Conservation (phyloP, 352 stramenopile species). For the Thraustochytrium striatum region DNA sequence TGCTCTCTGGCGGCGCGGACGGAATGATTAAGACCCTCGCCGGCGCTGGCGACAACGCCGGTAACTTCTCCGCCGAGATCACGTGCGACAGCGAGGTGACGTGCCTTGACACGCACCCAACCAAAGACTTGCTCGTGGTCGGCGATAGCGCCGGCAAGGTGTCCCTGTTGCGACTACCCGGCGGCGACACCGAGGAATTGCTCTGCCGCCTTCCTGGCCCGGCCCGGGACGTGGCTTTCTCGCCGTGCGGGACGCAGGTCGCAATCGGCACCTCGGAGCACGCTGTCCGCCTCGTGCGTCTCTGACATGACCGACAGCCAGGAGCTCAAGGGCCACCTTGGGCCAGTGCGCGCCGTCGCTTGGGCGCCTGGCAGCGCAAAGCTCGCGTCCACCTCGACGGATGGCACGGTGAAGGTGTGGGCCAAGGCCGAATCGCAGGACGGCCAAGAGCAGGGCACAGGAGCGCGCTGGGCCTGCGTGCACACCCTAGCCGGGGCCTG, state of each 20-base stretch:
- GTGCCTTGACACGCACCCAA: background rate
- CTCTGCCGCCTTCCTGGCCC: constrained; percentile 4
- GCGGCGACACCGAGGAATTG: background rate
- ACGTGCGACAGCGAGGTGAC: background rate
- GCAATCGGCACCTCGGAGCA: constrained; percentile 15
- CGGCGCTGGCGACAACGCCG: background rate
- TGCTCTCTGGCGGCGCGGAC: background rate
- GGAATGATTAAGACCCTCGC: background rate
- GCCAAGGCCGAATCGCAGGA: background rate
- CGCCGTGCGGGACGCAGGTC: background rate
- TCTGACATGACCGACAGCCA: background rate
- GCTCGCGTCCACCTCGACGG: background rate
- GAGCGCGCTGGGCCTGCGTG: background rate
- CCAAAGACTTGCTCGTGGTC: background rate
- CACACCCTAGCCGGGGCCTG: background rate
- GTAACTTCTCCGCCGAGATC: background rate
- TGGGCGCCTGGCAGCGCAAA: background rate
- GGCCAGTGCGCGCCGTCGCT: background rate
- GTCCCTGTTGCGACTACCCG: background rate
- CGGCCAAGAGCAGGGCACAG: background rate
- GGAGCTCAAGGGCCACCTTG: constrained; percentile 8
- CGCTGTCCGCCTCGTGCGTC: background rate
- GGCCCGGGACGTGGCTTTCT: background rate
- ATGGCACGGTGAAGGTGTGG: constrained; percentile 29
- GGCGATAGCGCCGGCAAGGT: constrained; percentile 6